A percentile compares a stretch with the other conserved stretches of the same genome.
Conservation (phyloP, 176 grass and related monocot genomes). For the Avena atlantica region DNA sequence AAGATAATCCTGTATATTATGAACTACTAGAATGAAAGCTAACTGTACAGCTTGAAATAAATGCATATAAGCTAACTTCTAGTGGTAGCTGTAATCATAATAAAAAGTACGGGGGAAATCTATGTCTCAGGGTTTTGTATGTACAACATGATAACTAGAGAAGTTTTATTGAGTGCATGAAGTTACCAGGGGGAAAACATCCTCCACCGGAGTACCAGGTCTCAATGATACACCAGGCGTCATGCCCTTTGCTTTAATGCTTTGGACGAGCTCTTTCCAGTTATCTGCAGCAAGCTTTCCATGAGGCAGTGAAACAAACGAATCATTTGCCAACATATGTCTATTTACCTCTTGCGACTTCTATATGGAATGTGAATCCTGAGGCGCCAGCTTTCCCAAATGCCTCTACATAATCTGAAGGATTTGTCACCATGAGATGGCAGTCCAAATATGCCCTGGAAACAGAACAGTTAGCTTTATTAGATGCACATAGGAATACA, state of each 20-base stretch:
- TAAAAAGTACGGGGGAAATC: not conserved
- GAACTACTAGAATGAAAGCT: not conserved
- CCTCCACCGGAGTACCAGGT: constrained; percentile 83
- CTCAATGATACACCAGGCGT: constrained; percentile 90
- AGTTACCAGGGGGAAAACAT: constrained; percentile 83
- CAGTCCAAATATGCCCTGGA: constrained; percentile 95
- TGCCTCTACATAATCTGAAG: constrained; percentile 80
- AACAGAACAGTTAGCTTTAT: constrained; percentile 13
- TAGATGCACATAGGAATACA: constrained; percentile 13
- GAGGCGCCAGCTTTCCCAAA: constrained; percentile 93
- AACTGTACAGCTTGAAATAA: not conserved
- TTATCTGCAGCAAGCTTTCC: constrained; percentile 58
- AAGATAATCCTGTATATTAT: not conserved
- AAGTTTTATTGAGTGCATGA: not conserved
- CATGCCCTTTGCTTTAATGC: constrained; percentile 86
- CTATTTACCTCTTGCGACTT: constrained; percentile 78
- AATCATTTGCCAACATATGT: constrained; percentile 12
- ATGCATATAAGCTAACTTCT: not conserved
- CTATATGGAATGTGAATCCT: constrained; percentile 98
- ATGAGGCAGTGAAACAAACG: constrained; percentile 31
- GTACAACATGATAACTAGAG: constrained; percentile 6
- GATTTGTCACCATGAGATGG: constrained; percentile 99
- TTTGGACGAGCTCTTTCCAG: constrained; percentile 83
- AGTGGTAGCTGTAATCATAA: not conserved
- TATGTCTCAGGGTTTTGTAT: not conserved